Conservation (phyloP, 345 rosid species). For the Murraya paniculata region DNA sequence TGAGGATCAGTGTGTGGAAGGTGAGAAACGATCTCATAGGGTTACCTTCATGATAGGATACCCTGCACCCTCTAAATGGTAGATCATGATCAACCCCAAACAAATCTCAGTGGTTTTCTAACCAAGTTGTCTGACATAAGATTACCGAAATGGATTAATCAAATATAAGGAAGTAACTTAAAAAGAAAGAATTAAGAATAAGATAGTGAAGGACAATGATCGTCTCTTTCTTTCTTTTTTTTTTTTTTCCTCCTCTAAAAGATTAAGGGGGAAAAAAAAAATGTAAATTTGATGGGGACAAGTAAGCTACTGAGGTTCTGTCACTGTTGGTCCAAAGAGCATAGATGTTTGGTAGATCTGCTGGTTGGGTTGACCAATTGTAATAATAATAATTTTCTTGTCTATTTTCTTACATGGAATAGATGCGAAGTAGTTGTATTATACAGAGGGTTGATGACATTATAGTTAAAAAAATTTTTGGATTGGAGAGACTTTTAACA, state of each 20-base stretch:
- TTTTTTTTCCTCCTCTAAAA: background rate
- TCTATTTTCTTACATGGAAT: background rate
- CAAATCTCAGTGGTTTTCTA: background rate
- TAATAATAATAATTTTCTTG: background rate
- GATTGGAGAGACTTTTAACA: no score
- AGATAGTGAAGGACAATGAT: background rate
- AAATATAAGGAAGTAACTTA: background rate
- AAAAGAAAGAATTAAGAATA: background rate
- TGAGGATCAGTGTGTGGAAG: no score
- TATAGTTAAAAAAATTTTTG: no score
- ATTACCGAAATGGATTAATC: background rate
- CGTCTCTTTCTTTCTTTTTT: background rate
- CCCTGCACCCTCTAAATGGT: background rate
- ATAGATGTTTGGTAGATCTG: slow-evolving; percentile 17
- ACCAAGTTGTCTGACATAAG: background rate
- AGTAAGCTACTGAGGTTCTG: background rate
- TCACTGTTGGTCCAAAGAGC: background rate
- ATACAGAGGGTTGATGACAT: no score
- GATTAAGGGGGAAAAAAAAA: slow-evolving; percentile 1
- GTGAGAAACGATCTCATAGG: background rate
- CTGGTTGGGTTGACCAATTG: background rate
- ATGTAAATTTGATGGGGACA: slow-evolving; percentile 20
- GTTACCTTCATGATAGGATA: background rate
- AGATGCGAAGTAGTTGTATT: background rate
- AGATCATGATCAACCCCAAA: background rate